phyloP scores from a whole-genome alignment of 1,284 basidiomycete species.

The Fomitopsis palustris region DNA sequence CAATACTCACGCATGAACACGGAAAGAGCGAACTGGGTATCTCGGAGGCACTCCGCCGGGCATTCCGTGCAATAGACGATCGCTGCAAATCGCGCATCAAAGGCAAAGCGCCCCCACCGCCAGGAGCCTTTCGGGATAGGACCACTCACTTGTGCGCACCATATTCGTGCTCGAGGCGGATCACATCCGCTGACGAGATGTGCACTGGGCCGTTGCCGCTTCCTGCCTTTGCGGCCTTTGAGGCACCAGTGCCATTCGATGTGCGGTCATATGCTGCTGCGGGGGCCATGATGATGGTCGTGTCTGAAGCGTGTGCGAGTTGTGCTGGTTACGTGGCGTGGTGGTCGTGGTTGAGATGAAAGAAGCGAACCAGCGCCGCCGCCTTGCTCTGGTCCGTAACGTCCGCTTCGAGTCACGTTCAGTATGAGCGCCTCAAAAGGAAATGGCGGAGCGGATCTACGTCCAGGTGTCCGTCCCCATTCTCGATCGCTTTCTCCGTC shows the following conservation, averaged over 20 bases:
- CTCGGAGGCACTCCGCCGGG: slow-evolving; percentile 9
- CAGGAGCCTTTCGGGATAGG: neutral
- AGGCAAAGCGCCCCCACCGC: neutral
- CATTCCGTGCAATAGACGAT: neutral
- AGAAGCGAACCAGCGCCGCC: neutral
- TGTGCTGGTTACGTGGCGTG: neutral
- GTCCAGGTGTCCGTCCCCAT: neutral
- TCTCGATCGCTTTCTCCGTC: neutral
- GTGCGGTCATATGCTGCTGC: neutral
- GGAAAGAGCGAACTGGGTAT: slow-evolving; percentile 20
- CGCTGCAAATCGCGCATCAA: slow-evolving; percentile 2
- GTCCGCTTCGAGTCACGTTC: neutral
- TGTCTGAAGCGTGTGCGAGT: neutral
- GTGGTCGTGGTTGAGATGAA: neutral
- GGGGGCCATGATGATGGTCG: slow-evolving; percentile 19
- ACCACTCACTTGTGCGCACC: slow-evolving; percentile 84
- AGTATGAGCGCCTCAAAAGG: neutral
- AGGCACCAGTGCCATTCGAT: neutral
- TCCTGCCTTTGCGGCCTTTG: neutral
- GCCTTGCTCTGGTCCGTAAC: neutral
- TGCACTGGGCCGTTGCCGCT: slow-evolving; percentile 15
- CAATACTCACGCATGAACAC: slow-evolving; percentile 20
- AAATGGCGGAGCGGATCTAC: slow-evolving; percentile 3
- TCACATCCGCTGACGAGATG: slow-evolving; percentile 63
- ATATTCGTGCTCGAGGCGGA: slow-evolving; percentile 79